Evolutionary conservation across 1,284 basidiomycete genomes (phyloP), one percentile per base, ranked within the genome.

Genomic region (Cryptococcus sp.): DNA sequence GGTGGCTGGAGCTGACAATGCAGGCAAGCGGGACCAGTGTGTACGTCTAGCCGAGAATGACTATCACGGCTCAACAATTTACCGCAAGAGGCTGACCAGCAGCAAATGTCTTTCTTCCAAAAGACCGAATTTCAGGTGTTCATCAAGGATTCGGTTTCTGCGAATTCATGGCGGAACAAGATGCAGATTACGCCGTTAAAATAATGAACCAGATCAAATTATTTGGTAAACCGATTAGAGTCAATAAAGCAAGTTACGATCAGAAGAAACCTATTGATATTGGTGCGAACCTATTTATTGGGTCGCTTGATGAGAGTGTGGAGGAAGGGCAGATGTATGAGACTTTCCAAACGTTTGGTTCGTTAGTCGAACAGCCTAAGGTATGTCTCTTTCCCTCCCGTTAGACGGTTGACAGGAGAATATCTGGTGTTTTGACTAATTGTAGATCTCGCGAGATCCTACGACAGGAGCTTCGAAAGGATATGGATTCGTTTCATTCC

Each of bases 121-220:
- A 98, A 76, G 96, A 98, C 77, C 85, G 94, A 62, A 91, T 98
- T 58, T 96, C 92, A 11, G 93, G 93, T 86, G 81, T 88, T 2
- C 94, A 98, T 73, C 96, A 98, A 78, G 93, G 94, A 47, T 98
- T 97, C 76, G 94, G 93, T 45, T 98, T 98, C 78, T 97, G 94
- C 81, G 94, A 98, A 79, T 98, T 98, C 75, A 79, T 93, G 73
- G 92, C 91, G 37, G 93, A 98, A 77, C 89, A 92, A 71, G 96
- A 98, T 77, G 92, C 94, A 62, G 93, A 98, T 77, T 98, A 98
- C 74, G 94, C 92, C 56, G 96, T 91, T 81, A 96, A 96, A 80
- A 97, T 98, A 67, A 94, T 98, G 92, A 98, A 98, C 75, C 94
- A 98, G 79, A 97, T 98, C 74, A 98, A 98, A 77, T 78, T 98